A percentile compares a stretch with the other conserved stretches of the same genome.
Conservation (phyloP, 140 eudicot species). For the Stevia rebaudiana region DNA sequence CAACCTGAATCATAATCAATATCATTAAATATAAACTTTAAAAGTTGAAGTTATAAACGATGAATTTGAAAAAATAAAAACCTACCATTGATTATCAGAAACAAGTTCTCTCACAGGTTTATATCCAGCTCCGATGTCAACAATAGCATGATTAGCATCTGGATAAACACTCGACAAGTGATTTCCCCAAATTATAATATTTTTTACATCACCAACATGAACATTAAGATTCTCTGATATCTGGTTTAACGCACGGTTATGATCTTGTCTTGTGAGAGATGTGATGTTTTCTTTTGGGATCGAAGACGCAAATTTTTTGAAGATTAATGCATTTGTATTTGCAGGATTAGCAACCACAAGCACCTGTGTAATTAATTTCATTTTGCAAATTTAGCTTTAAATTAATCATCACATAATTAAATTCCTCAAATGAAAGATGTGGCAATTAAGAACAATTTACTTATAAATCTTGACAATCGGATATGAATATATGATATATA, state of each 20-base stretch:
- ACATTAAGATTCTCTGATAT: constrained; percentile 53
- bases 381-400: neutral
- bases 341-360: constrained; percentile 80
- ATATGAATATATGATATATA: no score
- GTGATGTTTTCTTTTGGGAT: constrained; percentile 73
- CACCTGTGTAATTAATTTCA: constrained; percentile 38
- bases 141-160: constrained; percentile 67
- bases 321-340: constrained; percentile 24
- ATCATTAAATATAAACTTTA: neutral
- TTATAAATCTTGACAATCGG: no score
- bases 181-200: constrained; percentile 85
- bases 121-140: constrained; percentile 34
- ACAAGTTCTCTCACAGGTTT: constrained; percentile 56
- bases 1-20: constrained; percentile 38
- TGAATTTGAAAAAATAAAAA: neutral
- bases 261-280: constrained; percentile 81
- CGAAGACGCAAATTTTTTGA: constrained; percentile 70
- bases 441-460: neutral
- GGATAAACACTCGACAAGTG: constrained; percentile 64
- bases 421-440: neutral
- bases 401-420: no score
- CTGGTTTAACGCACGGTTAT: constrained; percentile 65
- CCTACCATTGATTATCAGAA: constrained; percentile 58
- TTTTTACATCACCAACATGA: constrained; percentile 61
- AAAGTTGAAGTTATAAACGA: neutral